These are phyloP conservation scores for Nitzschia putrida DNA, from an alignment of 108 stramenopile genomes.

Conservation along the genomic window DNA sequence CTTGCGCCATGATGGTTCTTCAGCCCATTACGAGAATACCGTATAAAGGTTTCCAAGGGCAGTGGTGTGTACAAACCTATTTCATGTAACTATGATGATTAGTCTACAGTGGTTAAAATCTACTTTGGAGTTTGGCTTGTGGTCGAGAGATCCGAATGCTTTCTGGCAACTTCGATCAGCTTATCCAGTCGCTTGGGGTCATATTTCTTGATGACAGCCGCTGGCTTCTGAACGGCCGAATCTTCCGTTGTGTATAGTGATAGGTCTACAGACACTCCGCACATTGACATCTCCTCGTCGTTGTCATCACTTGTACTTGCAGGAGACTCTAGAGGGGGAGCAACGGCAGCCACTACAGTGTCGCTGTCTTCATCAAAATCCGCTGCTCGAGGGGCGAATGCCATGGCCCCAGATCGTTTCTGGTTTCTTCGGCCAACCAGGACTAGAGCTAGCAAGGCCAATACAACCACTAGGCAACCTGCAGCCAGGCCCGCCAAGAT, in stretches of 20 bases:
- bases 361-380: not conserved
- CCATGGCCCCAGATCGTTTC: not conserved
- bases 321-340: not conserved
- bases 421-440: not conserved
- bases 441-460: not conserved
- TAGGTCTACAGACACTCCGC: conserved; percentile 2
- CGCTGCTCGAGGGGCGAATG: not conserved
- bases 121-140: too few relatives aligned
- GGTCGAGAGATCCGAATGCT: conserved; percentile 6
- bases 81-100: too few relatives aligned
- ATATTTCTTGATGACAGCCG: not conserved
- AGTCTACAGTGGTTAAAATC: too few relatives aligned
- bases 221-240: not conserved
- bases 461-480: not conserved
- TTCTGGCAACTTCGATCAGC: conserved; percentile 16
- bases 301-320: not conserved
- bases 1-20: too few relatives aligned
- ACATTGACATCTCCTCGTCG: conserved; percentile 4
- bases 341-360: not conserved
- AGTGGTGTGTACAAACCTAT: too few relatives aligned
- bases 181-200: conserved; percentile 8
- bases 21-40: too few relatives aligned
- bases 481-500: conserved; percentile 8
- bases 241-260: conserved; percentile 18
- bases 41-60: too few relatives aligned